Base-by-base conservation (phyloP, 371 early-diverging fungal genomes). In the Saksenaea oblongispora region DNA sequence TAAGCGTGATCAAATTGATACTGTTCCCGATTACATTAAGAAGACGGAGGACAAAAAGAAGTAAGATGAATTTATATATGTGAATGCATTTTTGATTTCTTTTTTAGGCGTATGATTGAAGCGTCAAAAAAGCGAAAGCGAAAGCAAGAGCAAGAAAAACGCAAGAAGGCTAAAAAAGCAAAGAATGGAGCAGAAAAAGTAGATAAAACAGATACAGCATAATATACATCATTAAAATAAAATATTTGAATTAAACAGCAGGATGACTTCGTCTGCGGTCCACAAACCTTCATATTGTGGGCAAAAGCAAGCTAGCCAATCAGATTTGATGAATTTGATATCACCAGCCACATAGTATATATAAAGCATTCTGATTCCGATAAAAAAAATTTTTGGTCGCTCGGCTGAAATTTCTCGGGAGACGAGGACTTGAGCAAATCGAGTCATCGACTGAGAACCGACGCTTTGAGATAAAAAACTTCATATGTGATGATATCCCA, bases 71-170 rank as follows among this genome's bases (percentile, higher is more conserved):
- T 22, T 37, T 11, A 15, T 13, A 2, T n/a, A 9, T 13, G 24
- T 37, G 13, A 14, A 42, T 47, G 14, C 3, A 10, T 5, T 17
- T 42, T 1, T 35, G 3, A 36, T 22, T 34, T 11, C 39, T 31
- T 28, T 26, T 37, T 28, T 63, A 77, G 78, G 70, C 69, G 70
- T 37, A 73, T 74, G 63, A 75, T 78, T 35, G 75, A 72, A 26
- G 75, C 74, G 14, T 78, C 78, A n/a, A 78, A 78, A 57, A 66
- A 69, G 36, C 65, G 78, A 47, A 75, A 70, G 56, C 66, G 63
- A 53, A 63, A 63, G 47, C 71, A 61, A 10, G 51, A 67, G 26
- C 35, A 64, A 35, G 53, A 61, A 18, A 71, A 72, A 53, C 62
- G 69, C 54, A 42, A 70, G 34, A 65, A 68, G 18, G 66, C 59